Conservation (phyloP, 2,329 filamentous ascomycete species). For the Arthrobotrys iridis region DNA sequence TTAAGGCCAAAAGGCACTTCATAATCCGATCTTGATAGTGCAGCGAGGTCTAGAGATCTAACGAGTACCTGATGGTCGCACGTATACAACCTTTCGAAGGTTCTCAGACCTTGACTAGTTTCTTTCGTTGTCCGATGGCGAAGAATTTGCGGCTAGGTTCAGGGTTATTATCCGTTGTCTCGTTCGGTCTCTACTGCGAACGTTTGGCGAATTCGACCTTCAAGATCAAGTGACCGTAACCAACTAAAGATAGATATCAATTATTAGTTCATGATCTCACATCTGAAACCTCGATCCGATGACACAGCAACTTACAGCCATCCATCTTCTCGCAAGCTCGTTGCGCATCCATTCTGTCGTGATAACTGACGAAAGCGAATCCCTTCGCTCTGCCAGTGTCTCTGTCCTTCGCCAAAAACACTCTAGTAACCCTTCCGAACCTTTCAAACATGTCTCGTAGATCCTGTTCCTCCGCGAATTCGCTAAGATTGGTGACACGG, state of each 20-base stretch:
- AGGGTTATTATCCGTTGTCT: neutral
- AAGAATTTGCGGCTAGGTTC: neutral
- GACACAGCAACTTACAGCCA: constrained; percentile 71
- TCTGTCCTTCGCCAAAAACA: constrained; percentile 97
- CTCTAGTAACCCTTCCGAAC: constrained; percentile 93
- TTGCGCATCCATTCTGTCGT: constrained; percentile 86
- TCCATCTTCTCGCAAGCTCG: constrained; percentile 98
- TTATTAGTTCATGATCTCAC: neutral
- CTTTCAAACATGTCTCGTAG: constrained; percentile 98
- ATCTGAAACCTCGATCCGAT: neutral
- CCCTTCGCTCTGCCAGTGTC: constrained; percentile 97
- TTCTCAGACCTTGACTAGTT: neutral
- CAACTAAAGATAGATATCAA: constrained; percentile 62
- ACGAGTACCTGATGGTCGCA: neutral
- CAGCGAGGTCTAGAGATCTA: neutral
- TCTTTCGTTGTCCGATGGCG: constrained; percentile 12
- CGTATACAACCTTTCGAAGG: neutral
- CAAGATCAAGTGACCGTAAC: constrained; percentile 87
- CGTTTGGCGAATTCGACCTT: constrained; percentile 84
- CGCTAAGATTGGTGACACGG: constrained; percentile 96
- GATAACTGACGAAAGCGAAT: constrained; percentile 98
- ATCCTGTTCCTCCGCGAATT: constrained; percentile 95
- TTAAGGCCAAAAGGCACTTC: neutral
- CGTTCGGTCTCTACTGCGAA: constrained; percentile 39
- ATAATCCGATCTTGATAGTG: neutral